Evolutionary conservation across 1,284 basidiomycete genomes (phyloP).

Genomic region (Ceratobasidium sp.): DNA sequence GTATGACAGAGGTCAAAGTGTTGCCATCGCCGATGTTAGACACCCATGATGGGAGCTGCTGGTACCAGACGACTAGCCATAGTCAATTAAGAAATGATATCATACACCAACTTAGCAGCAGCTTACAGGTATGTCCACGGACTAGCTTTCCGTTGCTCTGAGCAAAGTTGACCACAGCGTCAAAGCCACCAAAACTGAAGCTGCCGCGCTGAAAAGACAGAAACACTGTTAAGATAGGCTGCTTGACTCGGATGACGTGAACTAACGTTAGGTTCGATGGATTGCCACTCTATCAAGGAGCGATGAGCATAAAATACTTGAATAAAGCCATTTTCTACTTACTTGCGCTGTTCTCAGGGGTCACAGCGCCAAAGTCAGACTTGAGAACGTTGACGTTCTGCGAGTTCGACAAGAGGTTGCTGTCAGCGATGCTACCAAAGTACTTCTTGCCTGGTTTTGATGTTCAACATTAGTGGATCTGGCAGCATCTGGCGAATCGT

Average conservation of each 20-base stretch:
- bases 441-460: slow-evolving; percentile 22
- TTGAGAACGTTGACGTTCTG: slow-evolving; percentile 21
- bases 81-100: not conserved
- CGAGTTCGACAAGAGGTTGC: not conserved
- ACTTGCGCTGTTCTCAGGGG: slow-evolving; percentile 25
- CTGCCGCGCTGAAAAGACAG: not conserved
- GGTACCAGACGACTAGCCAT: slow-evolving; percentile 37
- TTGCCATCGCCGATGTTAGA: slow-evolving; percentile 4
- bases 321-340: not conserved
- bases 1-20: slow-evolving; percentile 25
- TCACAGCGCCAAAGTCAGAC: slow-evolving; percentile 24
- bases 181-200: slow-evolving; percentile 10
- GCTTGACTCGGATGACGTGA: not conserved
- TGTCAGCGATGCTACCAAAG: slow-evolving; percentile 30
- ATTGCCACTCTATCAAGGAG: slow-evolving; percentile 6
- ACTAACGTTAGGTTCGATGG: not conserved
- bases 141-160: slow-evolving; percentile 33
- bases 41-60: slow-evolving; percentile 29
- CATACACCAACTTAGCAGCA: not conserved
- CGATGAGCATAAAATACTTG: not conserved
- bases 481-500: not conserved
- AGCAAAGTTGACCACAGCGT: slow-evolving; percentile 28
- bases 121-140: slow-evolving; percentile 17
- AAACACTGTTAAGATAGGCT: not conserved
- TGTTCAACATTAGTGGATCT: not conserved